Percentiles rank a stretch among this genome's conserved stretches.
Evolutionary conservation across 768 basidiomycete genomes (phyloP).

Genomic region (Coprinellus micaceus): DNA sequence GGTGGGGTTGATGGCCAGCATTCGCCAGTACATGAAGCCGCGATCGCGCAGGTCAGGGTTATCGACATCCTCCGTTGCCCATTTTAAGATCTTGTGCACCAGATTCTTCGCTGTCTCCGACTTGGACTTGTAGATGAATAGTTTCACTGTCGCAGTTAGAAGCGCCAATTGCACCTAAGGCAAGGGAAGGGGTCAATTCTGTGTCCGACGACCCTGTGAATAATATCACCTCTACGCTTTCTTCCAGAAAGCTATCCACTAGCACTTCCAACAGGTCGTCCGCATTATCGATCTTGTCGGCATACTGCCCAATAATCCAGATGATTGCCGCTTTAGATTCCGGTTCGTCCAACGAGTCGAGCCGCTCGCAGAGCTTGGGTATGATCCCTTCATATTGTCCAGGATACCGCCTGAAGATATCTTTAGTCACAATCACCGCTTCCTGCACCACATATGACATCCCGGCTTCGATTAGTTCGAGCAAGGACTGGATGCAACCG

Average conservation of each 20-base stretch:
- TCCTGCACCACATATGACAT: conserved; percentile 97
- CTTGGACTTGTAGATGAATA: conserved; percentile 86
- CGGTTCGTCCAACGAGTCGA: conserved; percentile 90
- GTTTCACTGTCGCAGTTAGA: conserved; percentile 90
- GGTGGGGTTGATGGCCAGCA: conserved; percentile 88
- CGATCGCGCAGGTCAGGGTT: conserved; percentile 97
- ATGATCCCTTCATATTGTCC: conserved; percentile 97
- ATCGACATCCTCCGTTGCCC: conserved; percentile 96
- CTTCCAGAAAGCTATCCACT: conserved; percentile 84
- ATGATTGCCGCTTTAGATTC: conserved; percentile 97
- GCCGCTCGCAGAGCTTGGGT: conserved; percentile 85
- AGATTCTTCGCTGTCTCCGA: conserved; percentile 84
- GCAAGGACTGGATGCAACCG: conserved; percentile 81
- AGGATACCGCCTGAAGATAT: conserved; percentile 96
- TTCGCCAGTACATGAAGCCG: conserved; percentile 99
- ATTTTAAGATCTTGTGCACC: conserved; percentile 93
- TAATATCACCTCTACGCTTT: conserved; percentile 78
- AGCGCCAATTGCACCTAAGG: conserved; percentile 92
- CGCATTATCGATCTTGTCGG: conserved; percentile 91
- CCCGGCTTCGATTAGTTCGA: conserved; percentile 87
- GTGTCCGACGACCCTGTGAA: neutral
- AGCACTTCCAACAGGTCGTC: conserved; percentile 94
- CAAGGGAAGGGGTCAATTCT: neutral
- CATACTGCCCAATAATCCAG: conserved; percentile 97
- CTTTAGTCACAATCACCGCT: conserved; percentile 94